These are phyloP conservation scores for Colletotrichum sp. DNA, from an alignment of 2,329 filamentous ascomycete genomes.

Conservation along the genomic window DNA sequence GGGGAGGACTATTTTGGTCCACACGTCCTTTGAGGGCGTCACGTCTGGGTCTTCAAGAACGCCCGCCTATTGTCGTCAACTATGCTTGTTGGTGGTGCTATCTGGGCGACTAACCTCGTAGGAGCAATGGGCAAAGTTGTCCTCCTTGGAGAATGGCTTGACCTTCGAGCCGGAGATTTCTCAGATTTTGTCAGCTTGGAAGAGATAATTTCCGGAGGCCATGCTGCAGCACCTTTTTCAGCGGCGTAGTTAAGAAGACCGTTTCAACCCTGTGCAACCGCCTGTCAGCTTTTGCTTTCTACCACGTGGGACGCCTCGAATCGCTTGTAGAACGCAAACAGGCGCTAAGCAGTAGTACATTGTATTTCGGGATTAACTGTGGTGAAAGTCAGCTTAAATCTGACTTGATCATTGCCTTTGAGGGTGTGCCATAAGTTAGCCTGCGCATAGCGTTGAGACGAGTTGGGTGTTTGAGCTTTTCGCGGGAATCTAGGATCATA, in stretches of 20 bases:
- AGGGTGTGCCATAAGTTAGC: too few species aligned
- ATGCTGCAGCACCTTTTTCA: slow-evolving; percentile 43
- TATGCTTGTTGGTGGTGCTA: slow-evolving; percentile 36
- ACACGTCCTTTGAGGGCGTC: slow-evolving; percentile 72
- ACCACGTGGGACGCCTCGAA: slow-evolving; percentile 46
- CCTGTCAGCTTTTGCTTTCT: background rate
- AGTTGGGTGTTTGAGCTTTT: too few species aligned
- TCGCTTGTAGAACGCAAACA: slow-evolving; percentile 71
- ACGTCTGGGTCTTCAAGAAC: slow-evolving; percentile 65
- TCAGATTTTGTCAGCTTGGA: background rate
- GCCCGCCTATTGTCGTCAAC: slow-evolving; percentile 37
- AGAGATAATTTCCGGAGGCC: fast-evolving
- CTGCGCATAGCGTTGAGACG: too few species aligned
- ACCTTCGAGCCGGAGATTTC: slow-evolving; percentile 75
- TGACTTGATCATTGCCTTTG: too few species aligned
- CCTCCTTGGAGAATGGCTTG: slow-evolving; percentile 56
- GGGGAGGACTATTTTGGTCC: slow-evolving; percentile 67
- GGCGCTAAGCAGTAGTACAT: too few species aligned
- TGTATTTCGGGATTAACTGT: too few species aligned
- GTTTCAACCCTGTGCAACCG: slow-evolving; percentile 58
- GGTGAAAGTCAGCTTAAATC: too few species aligned
- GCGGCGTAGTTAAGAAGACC: slow-evolving; percentile 76
- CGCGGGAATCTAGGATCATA: too few species aligned
- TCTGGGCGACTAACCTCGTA: slow-evolving; percentile 71
- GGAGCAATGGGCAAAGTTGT: slow-evolving; percentile 66